Evolutionary conservation across 192 early-diverging fungal genomes (phyloP), one percentile per base, ranked within the genome.

Genomic region (Coemansia sp.): DNA sequence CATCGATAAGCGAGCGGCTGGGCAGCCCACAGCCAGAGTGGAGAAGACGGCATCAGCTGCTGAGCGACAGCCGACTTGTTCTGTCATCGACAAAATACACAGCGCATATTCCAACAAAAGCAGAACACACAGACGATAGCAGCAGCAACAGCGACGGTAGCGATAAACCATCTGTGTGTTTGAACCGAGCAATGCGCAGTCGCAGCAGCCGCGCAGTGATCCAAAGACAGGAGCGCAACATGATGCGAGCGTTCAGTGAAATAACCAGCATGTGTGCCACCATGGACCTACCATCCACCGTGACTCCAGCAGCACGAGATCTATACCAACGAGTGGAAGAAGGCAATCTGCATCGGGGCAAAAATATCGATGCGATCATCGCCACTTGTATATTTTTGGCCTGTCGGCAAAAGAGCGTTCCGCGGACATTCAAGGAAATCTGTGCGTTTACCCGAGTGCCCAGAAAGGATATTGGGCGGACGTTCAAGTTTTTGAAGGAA

Each of bases 311-410:
- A 5, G 94, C 97, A 2, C 94, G 95, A 64, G 90, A 93, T 66
- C 69, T 95, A n/a, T 99, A 89, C 69, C 92, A 89, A 70, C 84
- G 85, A 38, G 92, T 90, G 3, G 94, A 95, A 65, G 89, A 92
- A 42, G 88, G 92, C 31, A 93, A 93, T 60, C 56, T 92, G 32
- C 72, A 95, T 22, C 86, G 89, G 12, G 93, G 94, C 34, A 96
- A 94, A 76, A 87, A 84, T 16, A 87, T 85, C 18, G 91, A 95
- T 33, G 88, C 90, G 30, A 88, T 96, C 56, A 89, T 92, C 58
- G 96, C 95, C 3, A 91, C 93, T 0, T 97, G 94, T 66, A 94
- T 97, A 61, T 97, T 92, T 67, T 89, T 97, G 63, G 96, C 92
- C 4, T 97, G 97, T 71, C 83, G 92, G 36, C 89, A 95, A 68